Evolutionary conservation across 2,329 filamentous ascomycete species (phyloP).

Genomic region (Beauveria rudraprayagi): DNA sequence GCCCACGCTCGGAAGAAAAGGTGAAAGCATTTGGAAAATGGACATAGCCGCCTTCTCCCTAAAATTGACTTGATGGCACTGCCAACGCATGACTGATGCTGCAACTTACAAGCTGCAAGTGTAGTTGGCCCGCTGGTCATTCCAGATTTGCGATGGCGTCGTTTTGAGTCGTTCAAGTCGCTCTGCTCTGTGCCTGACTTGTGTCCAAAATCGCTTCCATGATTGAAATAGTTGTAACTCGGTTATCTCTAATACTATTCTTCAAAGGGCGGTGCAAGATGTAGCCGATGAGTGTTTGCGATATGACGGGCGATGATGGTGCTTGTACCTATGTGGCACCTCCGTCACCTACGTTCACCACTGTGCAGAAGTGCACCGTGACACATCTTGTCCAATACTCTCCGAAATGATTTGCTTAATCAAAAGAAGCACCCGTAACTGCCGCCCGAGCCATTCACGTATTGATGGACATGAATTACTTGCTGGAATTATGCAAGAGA

Average conservation of each 20-base stretch:
- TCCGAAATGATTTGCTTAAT: neutral
- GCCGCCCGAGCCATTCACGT: neutral
- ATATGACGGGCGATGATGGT: neutral
- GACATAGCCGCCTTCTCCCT: neutral
- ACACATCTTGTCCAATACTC: neutral
- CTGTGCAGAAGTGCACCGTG: neutral
- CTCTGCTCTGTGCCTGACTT: neutral
- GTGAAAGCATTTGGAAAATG: neutral
- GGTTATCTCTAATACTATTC: neutral
- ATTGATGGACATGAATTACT: neutral
- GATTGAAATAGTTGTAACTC: neutral
- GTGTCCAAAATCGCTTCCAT: neutral
- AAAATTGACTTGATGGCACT: neutral
- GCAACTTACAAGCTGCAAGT: neutral
- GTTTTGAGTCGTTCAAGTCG: neutral
- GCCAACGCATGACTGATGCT: neutral
- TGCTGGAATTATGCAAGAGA: neutral
- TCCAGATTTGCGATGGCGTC: neutral
- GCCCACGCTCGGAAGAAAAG: constrained; percentile 23
- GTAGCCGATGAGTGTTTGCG: neutral
- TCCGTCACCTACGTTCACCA: neutral
- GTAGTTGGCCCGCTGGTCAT: constrained; percentile 2
- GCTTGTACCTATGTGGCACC: neutral
- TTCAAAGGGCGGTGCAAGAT: neutral
- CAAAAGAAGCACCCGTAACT: neutral